phyloP scores from a whole-genome alignment of 306 rosid genomes.

The Medicago lupulina region DNA sequence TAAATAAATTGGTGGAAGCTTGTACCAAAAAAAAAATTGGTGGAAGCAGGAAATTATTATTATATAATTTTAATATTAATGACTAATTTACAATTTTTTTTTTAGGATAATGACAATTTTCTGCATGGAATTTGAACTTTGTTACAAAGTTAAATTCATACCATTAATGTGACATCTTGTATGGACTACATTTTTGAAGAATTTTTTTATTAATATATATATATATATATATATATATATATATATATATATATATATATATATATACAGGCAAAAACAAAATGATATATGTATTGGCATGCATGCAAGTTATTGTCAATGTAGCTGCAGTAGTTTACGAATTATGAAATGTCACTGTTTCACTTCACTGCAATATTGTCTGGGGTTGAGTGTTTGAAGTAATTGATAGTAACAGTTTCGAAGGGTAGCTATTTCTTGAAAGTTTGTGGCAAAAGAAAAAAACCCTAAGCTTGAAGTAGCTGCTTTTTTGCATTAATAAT shows the following conservation, averaged over 20 bases:
- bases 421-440: conserved; percentile 35
- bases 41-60: too few species aligned
- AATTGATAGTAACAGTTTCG: conserved; percentile 43
- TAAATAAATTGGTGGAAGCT: too few species aligned
- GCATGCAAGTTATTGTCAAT: conserved; percentile 54
- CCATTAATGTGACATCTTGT: too few species aligned
- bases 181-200: too few species aligned
- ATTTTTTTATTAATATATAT: not conserved
- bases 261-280: not conserved
- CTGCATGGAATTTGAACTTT: too few species aligned
- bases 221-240: not conserved
- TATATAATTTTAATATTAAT: too few species aligned
- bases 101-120: too few species aligned
- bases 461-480: conserved; percentile 42
- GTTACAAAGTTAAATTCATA: too few species aligned
- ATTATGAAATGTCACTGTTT: conserved; percentile 51
- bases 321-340: conserved; percentile 50
- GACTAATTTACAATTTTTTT: too few species aligned
- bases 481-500: conserved; percentile 29
- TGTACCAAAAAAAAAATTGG: too few species aligned
- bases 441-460: conserved; percentile 39
- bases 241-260: not conserved
- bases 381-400: conserved; percentile 55
- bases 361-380: conserved; percentile 49
- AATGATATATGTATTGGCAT: conserved; percentile 2